Conservation (phyloP, 2,329 filamentous ascomycete genomes). For the Rhinocladiella mackenziei region DNA sequence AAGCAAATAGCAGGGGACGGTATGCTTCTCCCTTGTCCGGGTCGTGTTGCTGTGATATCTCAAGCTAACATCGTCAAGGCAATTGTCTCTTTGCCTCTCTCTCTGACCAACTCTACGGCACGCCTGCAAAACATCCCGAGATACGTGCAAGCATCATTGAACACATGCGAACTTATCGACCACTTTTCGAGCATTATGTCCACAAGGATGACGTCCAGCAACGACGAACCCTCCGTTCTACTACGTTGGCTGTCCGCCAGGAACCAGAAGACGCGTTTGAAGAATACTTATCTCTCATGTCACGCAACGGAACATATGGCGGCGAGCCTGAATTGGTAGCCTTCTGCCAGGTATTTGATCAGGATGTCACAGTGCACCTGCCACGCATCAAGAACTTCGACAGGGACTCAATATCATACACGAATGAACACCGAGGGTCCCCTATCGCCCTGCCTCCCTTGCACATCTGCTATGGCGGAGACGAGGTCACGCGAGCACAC, state of each 20-base stretch:
- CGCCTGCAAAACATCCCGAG: slow-evolving; percentile 53
- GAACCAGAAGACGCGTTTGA: slow-evolving; percentile 57
- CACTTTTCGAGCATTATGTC: slow-evolving; percentile 64
- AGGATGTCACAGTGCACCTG: slow-evolving; percentile 49
- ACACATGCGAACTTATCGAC: slow-evolving; percentile 58
- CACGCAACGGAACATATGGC: slow-evolving; percentile 58
- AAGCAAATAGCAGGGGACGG: slow-evolving; percentile 30
- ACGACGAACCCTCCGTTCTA: slow-evolving; percentile 30
- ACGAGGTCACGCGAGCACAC: slow-evolving; percentile 29
- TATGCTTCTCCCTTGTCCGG: slow-evolving; percentile 12
- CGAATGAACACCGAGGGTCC: slow-evolving; percentile 22
- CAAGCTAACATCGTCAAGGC: slow-evolving; percentile 42
- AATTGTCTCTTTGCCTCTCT: slow-evolving; percentile 68
- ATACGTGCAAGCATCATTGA: slow-evolving; percentile 58
- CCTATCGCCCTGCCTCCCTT: slow-evolving; percentile 15
- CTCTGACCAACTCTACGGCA: slow-evolving; percentile 63
- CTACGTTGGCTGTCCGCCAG: slow-evolving; percentile 44
- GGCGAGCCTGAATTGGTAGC: slow-evolving; percentile 66
- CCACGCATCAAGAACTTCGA: slow-evolving; percentile 26
- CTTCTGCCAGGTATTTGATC: slow-evolving; percentile 59
- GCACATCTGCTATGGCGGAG: slow-evolving; percentile 31
- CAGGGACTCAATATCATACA: slow-evolving; percentile 24
- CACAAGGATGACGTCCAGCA: slow-evolving; percentile 47
- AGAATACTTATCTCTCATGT: slow-evolving; percentile 57
- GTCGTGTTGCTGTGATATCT: slow-evolving; percentile 1